phyloP scores from a whole-genome alignment of 345 rosid species.

The Syzygium aromaticum region DNA sequence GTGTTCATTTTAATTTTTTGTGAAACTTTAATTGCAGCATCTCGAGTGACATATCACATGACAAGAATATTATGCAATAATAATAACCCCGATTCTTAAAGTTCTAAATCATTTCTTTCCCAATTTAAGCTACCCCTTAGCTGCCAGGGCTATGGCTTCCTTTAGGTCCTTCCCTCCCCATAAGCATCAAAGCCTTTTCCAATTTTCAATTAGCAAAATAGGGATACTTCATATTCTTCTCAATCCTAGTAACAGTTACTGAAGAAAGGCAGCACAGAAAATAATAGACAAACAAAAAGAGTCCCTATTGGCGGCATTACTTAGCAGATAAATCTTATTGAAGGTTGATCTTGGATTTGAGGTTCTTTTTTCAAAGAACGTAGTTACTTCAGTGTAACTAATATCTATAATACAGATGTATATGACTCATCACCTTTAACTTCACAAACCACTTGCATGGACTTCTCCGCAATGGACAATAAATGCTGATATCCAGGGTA shows the following conservation, averaged over 20 bases:
- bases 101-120: background rate
- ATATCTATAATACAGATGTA: background rate
- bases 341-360: background rate
- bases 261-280: background rate
- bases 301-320: background rate
- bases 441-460: constrained; percentile 80
- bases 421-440: constrained; percentile 39
- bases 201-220: background rate
- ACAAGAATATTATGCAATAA: background rate
- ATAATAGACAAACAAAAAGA: background rate
- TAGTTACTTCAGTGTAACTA: background rate
- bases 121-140: background rate
- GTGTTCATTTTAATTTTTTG: background rate
- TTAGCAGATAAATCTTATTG: background rate
- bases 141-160: background rate
- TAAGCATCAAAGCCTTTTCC: background rate
- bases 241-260: background rate
- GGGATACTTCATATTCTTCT: background rate
- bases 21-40: background rate
- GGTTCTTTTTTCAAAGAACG: background rate
- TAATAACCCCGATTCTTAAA: background rate
- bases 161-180: background rate
- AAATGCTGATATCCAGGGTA: constrained; percentile 64
- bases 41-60: background rate
- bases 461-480: constrained; percentile 51